Conservation (phyloP, 2,329 filamentous ascomycete genomes). For the Sclerotinia borealis region DNA sequence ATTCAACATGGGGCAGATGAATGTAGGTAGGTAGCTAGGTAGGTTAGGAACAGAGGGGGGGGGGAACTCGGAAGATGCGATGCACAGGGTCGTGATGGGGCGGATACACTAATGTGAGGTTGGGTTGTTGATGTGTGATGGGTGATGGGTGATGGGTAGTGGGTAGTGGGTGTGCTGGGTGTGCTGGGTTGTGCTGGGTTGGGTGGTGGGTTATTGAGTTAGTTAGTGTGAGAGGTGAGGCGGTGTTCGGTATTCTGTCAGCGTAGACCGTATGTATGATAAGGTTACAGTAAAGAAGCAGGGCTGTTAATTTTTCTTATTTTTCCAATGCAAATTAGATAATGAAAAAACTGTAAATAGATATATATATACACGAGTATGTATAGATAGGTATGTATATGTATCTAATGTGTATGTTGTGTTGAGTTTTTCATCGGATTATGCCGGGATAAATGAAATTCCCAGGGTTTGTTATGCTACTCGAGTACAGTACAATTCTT, state of each 20-base stretch:
- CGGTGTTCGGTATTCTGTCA: too few species aligned
- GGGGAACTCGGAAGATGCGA: constrained; percentile 4
- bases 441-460: background rate
- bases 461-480: background rate
- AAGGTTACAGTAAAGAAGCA: too few species aligned
- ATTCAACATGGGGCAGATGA: background rate
- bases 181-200: background rate
- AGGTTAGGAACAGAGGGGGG: background rate
- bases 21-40: background rate
- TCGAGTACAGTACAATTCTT: too few species aligned
- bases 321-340: background rate
- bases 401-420: background rate
- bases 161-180: background rate
- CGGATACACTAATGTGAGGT: background rate
- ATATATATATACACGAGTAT: too few species aligned
- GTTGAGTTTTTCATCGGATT: background rate
- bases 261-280: too few species aligned
- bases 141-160: background rate
- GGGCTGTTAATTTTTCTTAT: too few species aligned
- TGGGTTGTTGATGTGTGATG: background rate
- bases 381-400: background rate
- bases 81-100: background rate
- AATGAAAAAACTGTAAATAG: background rate
- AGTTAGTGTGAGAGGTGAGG: background rate
- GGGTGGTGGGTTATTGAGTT: background rate